Conservation (phyloP, 805 yeast genomes). For the Candida awuae region DNA sequence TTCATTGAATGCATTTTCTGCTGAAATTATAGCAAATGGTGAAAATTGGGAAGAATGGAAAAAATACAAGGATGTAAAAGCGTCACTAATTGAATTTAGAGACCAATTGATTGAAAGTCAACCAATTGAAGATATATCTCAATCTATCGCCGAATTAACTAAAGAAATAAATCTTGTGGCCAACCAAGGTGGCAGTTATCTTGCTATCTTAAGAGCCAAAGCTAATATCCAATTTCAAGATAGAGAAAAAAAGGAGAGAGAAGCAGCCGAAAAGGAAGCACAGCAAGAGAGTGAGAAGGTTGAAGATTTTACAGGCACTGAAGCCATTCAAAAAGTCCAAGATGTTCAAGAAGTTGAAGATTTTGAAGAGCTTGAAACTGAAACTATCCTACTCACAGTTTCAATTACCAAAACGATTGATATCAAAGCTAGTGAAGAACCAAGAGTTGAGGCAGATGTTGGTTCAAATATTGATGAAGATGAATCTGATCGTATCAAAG, state of each 20-base stretch:
- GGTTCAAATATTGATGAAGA: too few species aligned
- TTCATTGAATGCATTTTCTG: conserved; percentile 56
- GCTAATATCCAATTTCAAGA: conserved; percentile 50
- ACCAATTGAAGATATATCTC: conserved; percentile 20
- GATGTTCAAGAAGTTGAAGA: conserved; percentile 2
- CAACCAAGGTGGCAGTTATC: conserved; percentile 55
- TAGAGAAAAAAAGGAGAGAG: conserved; percentile 40
- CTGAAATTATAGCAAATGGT: conserved; percentile 41
- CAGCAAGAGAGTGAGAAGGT: conserved; percentile 2
- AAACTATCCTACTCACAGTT: too few species aligned
- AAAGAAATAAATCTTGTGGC: conserved; percentile 41
- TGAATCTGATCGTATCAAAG: conserved; percentile 7
- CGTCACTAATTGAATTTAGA: conserved; percentile 44
- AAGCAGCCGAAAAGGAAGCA: conserved; percentile 8
- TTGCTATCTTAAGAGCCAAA: conserved; percentile 48
- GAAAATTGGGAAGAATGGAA: conserved; percentile 53
- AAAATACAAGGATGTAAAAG: conserved; percentile 49
- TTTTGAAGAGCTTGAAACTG: background rate
- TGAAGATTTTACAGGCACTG: conserved; percentile 7
- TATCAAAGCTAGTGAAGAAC: too few species aligned
- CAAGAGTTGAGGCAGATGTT: background rate
- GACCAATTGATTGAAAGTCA: conserved; percentile 40
- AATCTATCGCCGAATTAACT: conserved; percentile 32
- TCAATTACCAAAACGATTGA: too few species aligned
- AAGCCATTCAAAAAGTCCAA: background rate